A percentile compares a stretch with the other conserved stretches of the same genome.
These are phyloP conservation scores for Globisporangium paroecandrum DNA, from an alignment of 352 stramenopile genomes.

Conservation along the genomic window DNA sequence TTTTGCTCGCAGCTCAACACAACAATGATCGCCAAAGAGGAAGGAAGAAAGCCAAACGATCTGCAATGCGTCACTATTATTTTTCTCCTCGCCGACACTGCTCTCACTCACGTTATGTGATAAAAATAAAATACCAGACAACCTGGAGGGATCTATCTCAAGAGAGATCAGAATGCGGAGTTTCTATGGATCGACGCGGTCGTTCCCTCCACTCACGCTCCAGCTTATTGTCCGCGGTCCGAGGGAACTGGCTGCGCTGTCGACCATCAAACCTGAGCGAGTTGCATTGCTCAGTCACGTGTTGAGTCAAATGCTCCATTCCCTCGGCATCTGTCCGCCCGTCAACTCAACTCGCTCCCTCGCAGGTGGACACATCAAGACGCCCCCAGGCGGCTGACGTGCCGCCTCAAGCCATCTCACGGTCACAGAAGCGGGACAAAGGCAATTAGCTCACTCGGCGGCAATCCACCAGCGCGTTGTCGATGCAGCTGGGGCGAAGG, in stretches of 20 bases:
- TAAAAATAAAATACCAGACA: not conserved
- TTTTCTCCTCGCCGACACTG: too few relatives aligned
- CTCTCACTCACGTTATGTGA: too few relatives aligned
- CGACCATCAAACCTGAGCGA: not conserved
- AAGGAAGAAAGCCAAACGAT: not conserved
- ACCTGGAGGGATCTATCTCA: too few relatives aligned
- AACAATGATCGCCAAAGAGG: not conserved
- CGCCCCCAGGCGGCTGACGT: not conserved
- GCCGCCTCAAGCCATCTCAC: not conserved
- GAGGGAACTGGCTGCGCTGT: conserved; percentile 3
- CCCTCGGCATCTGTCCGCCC: not conserved
- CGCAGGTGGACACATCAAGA: conserved; percentile 10
- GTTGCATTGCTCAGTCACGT: not conserved
- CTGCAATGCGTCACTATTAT: too few relatives aligned
- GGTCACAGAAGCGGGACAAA: not conserved
- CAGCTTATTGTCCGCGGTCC: conserved; percentile 6
- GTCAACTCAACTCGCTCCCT: not conserved
- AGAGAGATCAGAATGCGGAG: not conserved
- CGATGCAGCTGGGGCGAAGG: not conserved
- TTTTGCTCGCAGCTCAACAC: not conserved
- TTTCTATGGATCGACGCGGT: not conserved
- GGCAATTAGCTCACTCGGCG: not conserved
- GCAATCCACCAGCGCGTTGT: conserved; percentile 5
- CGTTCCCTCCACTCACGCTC: not conserved
- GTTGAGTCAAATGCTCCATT: not conserved